These are phyloP conservation scores for Talaromyces ruber DNA, from an alignment of 495 filamentous ascomycete genomes.

Conservation along the genomic window DNA sequence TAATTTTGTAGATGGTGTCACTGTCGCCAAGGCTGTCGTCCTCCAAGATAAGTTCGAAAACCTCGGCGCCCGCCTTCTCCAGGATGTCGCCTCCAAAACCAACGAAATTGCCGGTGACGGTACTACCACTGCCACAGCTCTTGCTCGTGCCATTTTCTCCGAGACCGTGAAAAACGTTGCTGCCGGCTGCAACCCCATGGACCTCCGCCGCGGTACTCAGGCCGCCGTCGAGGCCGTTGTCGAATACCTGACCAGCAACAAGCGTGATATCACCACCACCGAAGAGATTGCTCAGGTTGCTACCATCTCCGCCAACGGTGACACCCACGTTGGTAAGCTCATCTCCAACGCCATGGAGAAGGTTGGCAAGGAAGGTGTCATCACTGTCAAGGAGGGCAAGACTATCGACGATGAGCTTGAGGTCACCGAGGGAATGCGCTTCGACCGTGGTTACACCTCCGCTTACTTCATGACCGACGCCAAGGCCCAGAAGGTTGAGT, in stretches of 20 bases:
- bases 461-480: conserved; percentile 99
- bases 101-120: conserved; percentile 98
- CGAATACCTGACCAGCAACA: conserved; percentile 85
- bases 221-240: conserved; percentile 92
- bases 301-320: conserved; percentile 95
- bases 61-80: conserved; percentile 89
- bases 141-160: conserved; percentile 97
- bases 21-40: conserved; percentile 82
- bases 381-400: conserved; percentile 99
- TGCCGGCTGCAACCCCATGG: conserved; percentile 99
- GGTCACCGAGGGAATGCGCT: conserved; percentile 98
- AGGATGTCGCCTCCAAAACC: conserved; percentile 98
- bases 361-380: conserved; percentile 99
- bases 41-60: conserved; percentile 99
- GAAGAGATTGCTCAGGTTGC: conserved; percentile 97
- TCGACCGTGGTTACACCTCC: conserved; percentile 96
- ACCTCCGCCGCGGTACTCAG: conserved; percentile 92
- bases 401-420: conserved; percentile 96
- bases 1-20: conserved; percentile 73
- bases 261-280: conserved; percentile 93
- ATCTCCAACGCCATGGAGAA: conserved; percentile 99
- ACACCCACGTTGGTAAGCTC: conserved; percentile 88
- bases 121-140: conserved; percentile 94
- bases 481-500: conserved; percentile 98
- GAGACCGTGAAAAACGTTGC: conserved; percentile 99